Evolutionary conservation across 441 rosid genomes (phyloP).

Genomic region (Croton laevigatus): DNA sequence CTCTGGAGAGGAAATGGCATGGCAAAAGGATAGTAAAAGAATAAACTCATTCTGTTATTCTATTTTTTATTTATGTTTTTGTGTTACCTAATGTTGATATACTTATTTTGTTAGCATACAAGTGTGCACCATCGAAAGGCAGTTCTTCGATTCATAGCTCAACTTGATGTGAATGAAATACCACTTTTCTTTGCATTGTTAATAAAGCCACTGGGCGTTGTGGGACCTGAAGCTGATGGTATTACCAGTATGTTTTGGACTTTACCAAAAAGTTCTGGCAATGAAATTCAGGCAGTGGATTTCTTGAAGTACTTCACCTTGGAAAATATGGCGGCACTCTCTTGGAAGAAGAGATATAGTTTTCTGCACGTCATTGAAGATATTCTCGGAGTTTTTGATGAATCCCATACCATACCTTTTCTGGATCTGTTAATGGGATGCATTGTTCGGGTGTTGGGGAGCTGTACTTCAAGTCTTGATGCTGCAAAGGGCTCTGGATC

Average conservation of each 20-base stretch:
- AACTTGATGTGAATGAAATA: constrained; percentile 70
- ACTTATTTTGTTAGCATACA: constrained; percentile 50
- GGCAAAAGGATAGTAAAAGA: not conserved
- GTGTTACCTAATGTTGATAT: not conserved
- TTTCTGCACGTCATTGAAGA: constrained; percentile 89
- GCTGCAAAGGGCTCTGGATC: constrained; percentile 38
- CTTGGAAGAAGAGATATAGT: constrained; percentile 79
- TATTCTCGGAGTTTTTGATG: constrained; percentile 78
- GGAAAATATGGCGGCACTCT: constrained; percentile 53
- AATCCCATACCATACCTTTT: constrained; percentile 64
- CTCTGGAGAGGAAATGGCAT: not conserved
- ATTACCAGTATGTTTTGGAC: constrained; percentile 41
- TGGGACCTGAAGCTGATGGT: constrained; percentile 46
- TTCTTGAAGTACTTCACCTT: constrained; percentile 54
- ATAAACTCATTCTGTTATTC: too few species aligned
- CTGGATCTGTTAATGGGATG: constrained; percentile 82
- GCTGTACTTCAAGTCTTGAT: constrained; percentile 48
- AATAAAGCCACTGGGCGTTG: constrained; percentile 67
- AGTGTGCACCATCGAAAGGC: constrained; percentile 80
- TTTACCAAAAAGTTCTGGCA: constrained; percentile 34
- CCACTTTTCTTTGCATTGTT: constrained; percentile 73
- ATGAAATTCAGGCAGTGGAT: constrained; percentile 44
- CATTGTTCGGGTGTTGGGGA: constrained; percentile 68
- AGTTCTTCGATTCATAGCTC: constrained; percentile 79
- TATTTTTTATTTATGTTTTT: not conserved